Conservation (phyloP, 176 grass and related monocot species). For the Zea mays region Zm-B73-REFERENCE-NAM-5.0 NC_050098.1:206940501-206941000, state of each 20-base stretch:
- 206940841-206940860: neutral
- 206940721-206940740: neutral
- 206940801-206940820: neutral
- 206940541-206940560: slow-evolving; percentile 68
- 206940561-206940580: slow-evolving; percentile 54
- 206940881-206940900: slow-evolving; percentile 22
- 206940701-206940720: neutral
- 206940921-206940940: slow-evolving; percentile 27
- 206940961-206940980: neutral
- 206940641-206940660: slow-evolving; percentile 40
- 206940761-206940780: slow-evolving; percentile 28
- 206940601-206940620: slow-evolving; percentile 47
- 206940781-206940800: slow-evolving; percentile 30
- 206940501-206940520: no score
- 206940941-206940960: neutral
- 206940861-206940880: neutral
- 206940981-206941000: slow-evolving; percentile 8
- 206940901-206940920: slow-evolving; percentile 43
- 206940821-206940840: slow-evolving; percentile 14
- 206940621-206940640: slow-evolving; percentile 43
- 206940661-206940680: neutral
- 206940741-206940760: slow-evolving; percentile 24
- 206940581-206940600: slow-evolving; percentile 62
- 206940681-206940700: neutral
- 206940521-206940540: slow-evolving; percentile 27